A percentile compares a stretch with the other conserved stretches of the same genome.
Conservation (phyloP, 139 green algal genomes). For the Ettlia oleoabundans region DNA sequence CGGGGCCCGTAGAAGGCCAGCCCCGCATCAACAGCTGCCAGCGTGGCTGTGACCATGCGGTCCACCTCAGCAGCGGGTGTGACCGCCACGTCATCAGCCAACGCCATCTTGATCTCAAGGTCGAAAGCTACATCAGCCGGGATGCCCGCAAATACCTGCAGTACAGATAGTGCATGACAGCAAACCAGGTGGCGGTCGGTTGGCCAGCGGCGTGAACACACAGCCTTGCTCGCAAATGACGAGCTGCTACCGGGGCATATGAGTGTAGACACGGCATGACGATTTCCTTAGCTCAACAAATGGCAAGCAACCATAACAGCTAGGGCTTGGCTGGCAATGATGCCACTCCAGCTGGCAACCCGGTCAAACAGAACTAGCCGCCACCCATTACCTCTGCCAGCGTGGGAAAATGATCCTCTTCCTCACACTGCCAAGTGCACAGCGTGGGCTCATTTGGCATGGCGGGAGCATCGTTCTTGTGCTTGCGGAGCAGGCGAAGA, state of each 20-base stretch:
- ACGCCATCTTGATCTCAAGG: conserved; percentile 91
- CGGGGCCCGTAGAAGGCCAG: conserved; percentile 20
- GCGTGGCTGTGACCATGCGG: conserved; percentile 51
- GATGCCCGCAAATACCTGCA: conserved; percentile 67
- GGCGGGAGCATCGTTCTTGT: conserved; percentile 21
- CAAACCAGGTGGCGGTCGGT: neutral
- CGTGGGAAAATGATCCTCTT: conserved; percentile 80
- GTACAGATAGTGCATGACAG: neutral
- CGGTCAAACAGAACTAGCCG: too few species aligned
- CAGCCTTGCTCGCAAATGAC: neutral
- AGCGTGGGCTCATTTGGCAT: conserved; percentile 32
- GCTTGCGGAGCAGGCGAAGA: conserved; percentile 44
- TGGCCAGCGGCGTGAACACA: neutral
- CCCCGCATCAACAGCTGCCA: conserved; percentile 38
- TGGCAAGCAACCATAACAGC: too few species aligned
- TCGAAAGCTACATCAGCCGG: conserved; percentile 76
- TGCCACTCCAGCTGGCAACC: too few species aligned
- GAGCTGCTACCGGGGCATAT: too few species aligned
- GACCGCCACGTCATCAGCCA: conserved; percentile 52
- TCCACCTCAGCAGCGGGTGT: conserved; percentile 70
- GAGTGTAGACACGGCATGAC: too few species aligned
- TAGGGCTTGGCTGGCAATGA: too few species aligned
- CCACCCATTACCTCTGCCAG: conserved; percentile 51
- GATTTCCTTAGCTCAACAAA: too few species aligned
- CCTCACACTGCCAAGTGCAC: conserved; percentile 24